phyloP scores from a whole-genome alignment of 495 filamentous ascomycete genomes.

The Penicillium samsonianum region DNA sequence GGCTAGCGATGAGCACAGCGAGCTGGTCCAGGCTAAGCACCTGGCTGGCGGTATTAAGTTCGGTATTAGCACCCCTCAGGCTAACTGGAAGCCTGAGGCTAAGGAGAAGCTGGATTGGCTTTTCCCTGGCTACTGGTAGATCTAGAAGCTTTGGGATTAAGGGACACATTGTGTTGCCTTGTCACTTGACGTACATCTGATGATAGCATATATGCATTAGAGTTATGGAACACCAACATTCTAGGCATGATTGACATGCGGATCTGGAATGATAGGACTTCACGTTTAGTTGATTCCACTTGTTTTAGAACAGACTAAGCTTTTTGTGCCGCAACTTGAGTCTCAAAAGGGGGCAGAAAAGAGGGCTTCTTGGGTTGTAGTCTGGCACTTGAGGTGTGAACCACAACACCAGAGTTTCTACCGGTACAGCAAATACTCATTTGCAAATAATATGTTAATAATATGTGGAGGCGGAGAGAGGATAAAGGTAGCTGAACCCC shows the following conservation, averaged over 20 bases:
- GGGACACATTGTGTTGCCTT: not conserved
- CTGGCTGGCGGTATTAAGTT: constrained; percentile 59
- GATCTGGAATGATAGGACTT: not conserved
- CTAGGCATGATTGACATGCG: not conserved
- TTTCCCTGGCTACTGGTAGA: constrained; percentile 60
- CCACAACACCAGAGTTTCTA: too few relatives aligned
- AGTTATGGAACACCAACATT: constrained; percentile 9
- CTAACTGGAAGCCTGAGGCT: constrained; percentile 62
- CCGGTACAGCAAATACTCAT: too few relatives aligned
- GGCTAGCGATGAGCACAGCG: constrained; percentile 68
- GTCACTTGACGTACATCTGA: not conserved
- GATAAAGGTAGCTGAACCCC: too few relatives aligned
- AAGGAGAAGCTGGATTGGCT: constrained; percentile 73
- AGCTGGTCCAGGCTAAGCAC: constrained; percentile 75
- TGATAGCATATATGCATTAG: constrained; percentile 10
- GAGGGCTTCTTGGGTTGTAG: too few relatives aligned
- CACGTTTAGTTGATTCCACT: not conserved
- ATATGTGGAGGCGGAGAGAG: too few relatives aligned
- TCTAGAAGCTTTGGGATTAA: not conserved
- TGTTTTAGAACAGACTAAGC: too few relatives aligned
- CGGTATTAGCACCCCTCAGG: constrained; percentile 63
- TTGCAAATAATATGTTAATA: too few relatives aligned
- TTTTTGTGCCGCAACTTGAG: too few relatives aligned
- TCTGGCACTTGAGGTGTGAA: too few relatives aligned
- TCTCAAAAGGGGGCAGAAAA: too few relatives aligned